These are phyloP conservation scores for Gillenia trifoliata DNA, from an alignment of 306 rosid genomes.

Conservation along the genomic window DNA sequence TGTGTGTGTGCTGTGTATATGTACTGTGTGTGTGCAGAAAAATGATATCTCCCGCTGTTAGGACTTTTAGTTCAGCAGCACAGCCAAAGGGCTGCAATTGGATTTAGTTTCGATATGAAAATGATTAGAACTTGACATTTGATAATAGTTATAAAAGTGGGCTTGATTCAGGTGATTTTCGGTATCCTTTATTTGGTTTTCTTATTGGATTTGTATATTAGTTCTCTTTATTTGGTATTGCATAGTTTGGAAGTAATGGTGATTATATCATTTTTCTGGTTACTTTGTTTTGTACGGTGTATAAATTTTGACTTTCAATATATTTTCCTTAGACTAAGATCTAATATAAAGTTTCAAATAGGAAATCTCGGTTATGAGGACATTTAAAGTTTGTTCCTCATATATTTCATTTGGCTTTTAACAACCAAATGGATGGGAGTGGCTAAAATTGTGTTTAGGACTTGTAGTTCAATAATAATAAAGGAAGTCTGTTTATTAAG, in stretches of 20 bases:
- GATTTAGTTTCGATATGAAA: neutral
- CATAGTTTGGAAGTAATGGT: neutral
- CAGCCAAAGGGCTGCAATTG: neutral
- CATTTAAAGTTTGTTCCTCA: neutral
- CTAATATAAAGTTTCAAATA: neutral
- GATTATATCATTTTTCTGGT: too few species aligned
- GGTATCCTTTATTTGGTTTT: neutral
- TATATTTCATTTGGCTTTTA: neutral
- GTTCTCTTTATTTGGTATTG: neutral
- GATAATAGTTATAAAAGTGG: neutral
- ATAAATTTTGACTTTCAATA: too few species aligned
- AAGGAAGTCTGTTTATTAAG: neutral
- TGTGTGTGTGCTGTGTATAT: too few species aligned
- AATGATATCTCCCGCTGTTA: too few species aligned
- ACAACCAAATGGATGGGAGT: neutral
- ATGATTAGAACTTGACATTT: neutral
- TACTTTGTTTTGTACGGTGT: too few species aligned
- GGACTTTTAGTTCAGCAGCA: neutral
- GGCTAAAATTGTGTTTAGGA: neutral
- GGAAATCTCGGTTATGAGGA: neutral
- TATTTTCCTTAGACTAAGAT: too few species aligned
- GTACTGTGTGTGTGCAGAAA: too few species aligned
- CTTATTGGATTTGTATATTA: neutral
- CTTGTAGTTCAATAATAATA: neutral
- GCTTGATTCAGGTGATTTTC: neutral